Conservation (phyloP, 495 filamentous ascomycete genomes). For the Penicillium silybi region DNA sequence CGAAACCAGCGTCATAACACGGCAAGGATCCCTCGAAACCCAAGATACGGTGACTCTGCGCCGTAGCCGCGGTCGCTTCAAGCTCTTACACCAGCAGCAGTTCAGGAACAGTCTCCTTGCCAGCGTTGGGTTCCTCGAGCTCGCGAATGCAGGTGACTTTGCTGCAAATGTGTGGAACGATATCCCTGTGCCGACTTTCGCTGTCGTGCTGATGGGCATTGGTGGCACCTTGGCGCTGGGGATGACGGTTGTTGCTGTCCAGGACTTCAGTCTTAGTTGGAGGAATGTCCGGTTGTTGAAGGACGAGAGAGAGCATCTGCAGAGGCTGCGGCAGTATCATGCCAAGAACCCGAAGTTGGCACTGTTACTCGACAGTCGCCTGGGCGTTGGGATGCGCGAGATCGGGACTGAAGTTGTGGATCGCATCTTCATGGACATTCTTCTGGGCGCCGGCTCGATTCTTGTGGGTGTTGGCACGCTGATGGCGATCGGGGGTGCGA, state of each 20-base stretch:
- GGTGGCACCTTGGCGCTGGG: slow-evolving; percentile 43
- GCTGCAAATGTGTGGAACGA: slow-evolving; percentile 53
- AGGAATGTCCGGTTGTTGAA: slow-evolving; percentile 40
- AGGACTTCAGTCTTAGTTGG: slow-evolving; percentile 41
- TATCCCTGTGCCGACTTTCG: slow-evolving; percentile 42
- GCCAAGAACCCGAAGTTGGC: slow-evolving; percentile 12
- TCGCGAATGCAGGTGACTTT: slow-evolving; percentile 51
- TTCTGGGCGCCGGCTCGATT: slow-evolving; percentile 43
- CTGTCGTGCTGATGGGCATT: slow-evolving; percentile 46
- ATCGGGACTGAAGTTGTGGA: slow-evolving; percentile 46
- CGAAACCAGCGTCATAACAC: slow-evolving; percentile 22
- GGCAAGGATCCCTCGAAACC: slow-evolving; percentile 14
- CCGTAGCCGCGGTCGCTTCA: slow-evolving; percentile 16
- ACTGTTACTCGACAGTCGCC: slow-evolving; percentile 23
- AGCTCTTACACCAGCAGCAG: slow-evolving; percentile 27
- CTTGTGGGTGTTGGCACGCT: slow-evolving; percentile 47
- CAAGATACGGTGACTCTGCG: slow-evolving; percentile 19
- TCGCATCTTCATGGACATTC: slow-evolving; percentile 44
- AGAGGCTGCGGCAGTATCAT: slow-evolving; percentile 12
- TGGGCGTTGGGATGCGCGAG: slow-evolving; percentile 40
- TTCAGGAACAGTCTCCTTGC: slow-evolving; percentile 46
- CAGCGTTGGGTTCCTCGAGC: slow-evolving; percentile 46
- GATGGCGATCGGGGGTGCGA: slow-evolving; percentile 47
- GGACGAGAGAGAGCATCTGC: slow-evolving; percentile 32
- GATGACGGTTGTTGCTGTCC: slow-evolving; percentile 41